phyloP scores from a whole-genome alignment of 2,329 filamentous ascomycete species.

The Fusarium sp. region DNA sequence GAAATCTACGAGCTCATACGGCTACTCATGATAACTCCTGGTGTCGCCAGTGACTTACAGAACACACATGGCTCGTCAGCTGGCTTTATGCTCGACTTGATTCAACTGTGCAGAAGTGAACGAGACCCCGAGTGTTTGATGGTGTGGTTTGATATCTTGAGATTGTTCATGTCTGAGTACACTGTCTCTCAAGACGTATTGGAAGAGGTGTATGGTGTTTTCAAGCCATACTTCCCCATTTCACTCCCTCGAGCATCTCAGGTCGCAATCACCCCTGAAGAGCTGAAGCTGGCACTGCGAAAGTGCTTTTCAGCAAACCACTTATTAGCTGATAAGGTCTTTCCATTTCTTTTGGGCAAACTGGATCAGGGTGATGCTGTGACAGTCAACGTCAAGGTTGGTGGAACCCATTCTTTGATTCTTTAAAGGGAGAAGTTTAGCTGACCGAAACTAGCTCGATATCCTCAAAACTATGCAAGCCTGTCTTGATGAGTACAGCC shows the following conservation, averaged over 20 bases:
- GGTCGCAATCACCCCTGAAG: constrained; percentile 62
- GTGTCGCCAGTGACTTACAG: constrained; percentile 55
- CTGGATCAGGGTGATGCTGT: constrained; percentile 67
- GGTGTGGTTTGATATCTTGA: constrained; percentile 63
- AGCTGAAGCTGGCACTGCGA: constrained; percentile 62
- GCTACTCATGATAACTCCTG: constrained; percentile 53
- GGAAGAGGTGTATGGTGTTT: constrained; percentile 61
- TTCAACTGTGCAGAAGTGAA: constrained; percentile 62
- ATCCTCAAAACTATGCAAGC: constrained; percentile 64
- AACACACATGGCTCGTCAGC: constrained; percentile 53
- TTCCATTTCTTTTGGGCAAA: constrained; percentile 65
- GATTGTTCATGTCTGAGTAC: constrained; percentile 55
- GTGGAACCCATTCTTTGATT: not conserved
- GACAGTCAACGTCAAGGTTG: constrained; percentile 65
- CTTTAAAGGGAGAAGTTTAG: not conserved
- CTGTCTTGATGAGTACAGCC: constrained; percentile 59
- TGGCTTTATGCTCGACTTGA: constrained; percentile 58
- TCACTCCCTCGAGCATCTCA: constrained; percentile 61
- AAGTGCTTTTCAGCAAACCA: constrained; percentile 62
- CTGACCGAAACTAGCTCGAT: constrained; percentile 53
- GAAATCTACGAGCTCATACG: constrained; percentile 60
- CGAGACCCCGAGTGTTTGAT: constrained; percentile 65
- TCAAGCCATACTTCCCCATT: constrained; percentile 69
- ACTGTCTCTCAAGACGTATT: constrained; percentile 55
- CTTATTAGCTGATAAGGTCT: constrained; percentile 54